Evolutionary conservation across 108 stramenopile species (phyloP).

Genomic region (Conticribra guillardii): DNA sequence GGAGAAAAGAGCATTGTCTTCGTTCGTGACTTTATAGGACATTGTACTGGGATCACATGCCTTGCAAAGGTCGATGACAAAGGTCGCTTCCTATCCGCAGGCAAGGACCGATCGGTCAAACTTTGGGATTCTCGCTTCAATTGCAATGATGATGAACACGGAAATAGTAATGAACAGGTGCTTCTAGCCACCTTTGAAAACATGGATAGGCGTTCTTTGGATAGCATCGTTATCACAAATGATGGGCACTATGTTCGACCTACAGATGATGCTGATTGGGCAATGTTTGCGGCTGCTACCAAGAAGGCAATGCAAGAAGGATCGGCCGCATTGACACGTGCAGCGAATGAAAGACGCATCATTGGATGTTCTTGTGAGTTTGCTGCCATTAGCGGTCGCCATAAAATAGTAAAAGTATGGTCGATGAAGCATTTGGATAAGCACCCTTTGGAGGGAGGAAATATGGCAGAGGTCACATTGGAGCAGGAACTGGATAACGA

Average conservation of each 20-base stretch:
- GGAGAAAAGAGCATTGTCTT: slow-evolving; percentile 21
- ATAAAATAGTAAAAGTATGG: slow-evolving; percentile 37
- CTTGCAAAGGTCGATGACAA: slow-evolving; percentile 26
- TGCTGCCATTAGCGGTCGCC: slow-evolving; percentile 29
- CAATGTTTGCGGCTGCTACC: slow-evolving; percentile 23
- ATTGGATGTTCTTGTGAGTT: slow-evolving; percentile 37
- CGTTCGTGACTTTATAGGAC: slow-evolving; percentile 32
- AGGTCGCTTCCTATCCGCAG: slow-evolving; percentile 44
- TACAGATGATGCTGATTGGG: slow-evolving; percentile 31
- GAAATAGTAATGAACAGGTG: slow-evolving; percentile 3
- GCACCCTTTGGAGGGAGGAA: slow-evolving; percentile 8
- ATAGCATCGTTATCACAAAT: slow-evolving; percentile 27
- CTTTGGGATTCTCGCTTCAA: slow-evolving; percentile 46
- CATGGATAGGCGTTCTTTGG: slow-evolving; percentile 20
- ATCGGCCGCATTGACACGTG: slow-evolving; percentile 21
- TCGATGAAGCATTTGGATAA: slow-evolving; percentile 31
- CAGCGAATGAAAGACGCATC: slow-evolving; percentile 36
- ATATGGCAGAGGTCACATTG: slow-evolving; percentile 30
- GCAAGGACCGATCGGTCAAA: slow-evolving; percentile 27
- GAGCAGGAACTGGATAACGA: slow-evolving; percentile 35
- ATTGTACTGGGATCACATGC: slow-evolving; percentile 29
- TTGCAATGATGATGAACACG: slow-evolving; percentile 11
- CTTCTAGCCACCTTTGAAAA: slow-evolving; percentile 40
- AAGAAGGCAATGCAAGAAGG: slow-evolving; percentile 27
- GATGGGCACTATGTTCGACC: slow-evolving; percentile 40